These are phyloP conservation scores for Kazachstania taianensis DNA, from an alignment of 805 yeast species.

Conservation along the genomic window DNA sequence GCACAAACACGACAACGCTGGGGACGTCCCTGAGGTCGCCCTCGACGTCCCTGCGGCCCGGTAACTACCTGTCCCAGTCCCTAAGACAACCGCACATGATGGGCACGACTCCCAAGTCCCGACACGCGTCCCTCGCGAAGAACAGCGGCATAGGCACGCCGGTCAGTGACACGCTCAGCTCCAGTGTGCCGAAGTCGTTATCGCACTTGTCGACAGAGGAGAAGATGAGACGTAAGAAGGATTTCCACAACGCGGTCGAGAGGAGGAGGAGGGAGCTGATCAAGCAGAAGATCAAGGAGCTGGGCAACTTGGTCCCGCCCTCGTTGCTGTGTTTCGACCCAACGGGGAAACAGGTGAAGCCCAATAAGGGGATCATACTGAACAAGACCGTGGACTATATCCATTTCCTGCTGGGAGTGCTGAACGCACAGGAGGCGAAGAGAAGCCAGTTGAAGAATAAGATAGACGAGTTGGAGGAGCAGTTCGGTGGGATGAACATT, in stretches of 20 bases:
- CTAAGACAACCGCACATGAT: conserved; percentile 17
- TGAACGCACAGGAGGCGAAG: conserved; percentile 44
- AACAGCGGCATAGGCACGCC: background rate
- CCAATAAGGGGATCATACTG: conserved; percentile 73
- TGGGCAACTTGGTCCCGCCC: conserved; percentile 76
- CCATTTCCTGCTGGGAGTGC: conserved; percentile 49
- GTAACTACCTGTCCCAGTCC: conserved; percentile 23
- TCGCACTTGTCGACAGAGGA: conserved; percentile 38
- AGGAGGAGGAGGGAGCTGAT: conserved; percentile 84
- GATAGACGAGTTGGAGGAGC: conserved; percentile 29
- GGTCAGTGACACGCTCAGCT: conserved; percentile 4
- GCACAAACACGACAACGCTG: no score
- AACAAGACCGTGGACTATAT: conserved; percentile 75
- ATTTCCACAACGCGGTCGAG: conserved; percentile 91
- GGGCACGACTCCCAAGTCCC: conserved; percentile 21
- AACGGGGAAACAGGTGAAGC: conserved; percentile 56
- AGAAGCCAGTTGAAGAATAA: conserved; percentile 33
- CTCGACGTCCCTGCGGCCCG: conserved; percentile 19
- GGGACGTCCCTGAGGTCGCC: conserved; percentile 25
- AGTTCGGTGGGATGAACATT: conserved; percentile 3
- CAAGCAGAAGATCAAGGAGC: conserved; percentile 77
- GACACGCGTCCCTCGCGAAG: conserved; percentile 22
- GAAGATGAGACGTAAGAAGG: conserved; percentile 66
- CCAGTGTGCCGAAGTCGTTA: conserved; percentile 14
- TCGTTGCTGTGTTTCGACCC: conserved; percentile 42